A percentile compares a stretch with the other conserved stretches of the same genome.
Evolutionary conservation across 768 basidiomycete species (phyloP).

Genomic region (Lactarius trivialis): DNA sequence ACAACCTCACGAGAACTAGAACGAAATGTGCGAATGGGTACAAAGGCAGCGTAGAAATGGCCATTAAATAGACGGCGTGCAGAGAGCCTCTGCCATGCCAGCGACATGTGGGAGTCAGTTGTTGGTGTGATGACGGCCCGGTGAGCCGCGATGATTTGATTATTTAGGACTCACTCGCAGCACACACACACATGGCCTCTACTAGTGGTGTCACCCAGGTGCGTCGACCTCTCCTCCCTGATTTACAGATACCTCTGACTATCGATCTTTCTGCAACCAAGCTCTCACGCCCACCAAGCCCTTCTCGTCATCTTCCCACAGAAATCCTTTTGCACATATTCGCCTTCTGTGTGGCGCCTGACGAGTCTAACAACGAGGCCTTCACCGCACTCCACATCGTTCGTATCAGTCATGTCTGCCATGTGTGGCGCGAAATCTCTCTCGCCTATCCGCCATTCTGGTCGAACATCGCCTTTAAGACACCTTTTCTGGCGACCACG

Average conservation of each 20-base stretch:
- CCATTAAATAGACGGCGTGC: background rate
- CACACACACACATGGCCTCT: conserved; percentile 6
- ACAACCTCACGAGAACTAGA: conserved; percentile 3
- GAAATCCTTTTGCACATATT: conserved; percentile 24
- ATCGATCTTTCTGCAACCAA: background rate
- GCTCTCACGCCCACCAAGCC: background rate
- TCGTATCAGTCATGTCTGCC: conserved; percentile 22
- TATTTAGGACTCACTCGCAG: background rate
- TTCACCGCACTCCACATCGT: conserved; percentile 15
- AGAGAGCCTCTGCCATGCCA: conserved; percentile 8
- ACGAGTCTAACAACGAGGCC: conserved; percentile 13
- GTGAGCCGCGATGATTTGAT: background rate
- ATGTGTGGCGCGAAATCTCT: conserved; percentile 20
- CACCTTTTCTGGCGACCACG: conserved; percentile 18
- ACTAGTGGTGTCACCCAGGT: conserved; percentile 3
- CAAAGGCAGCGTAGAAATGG: background rate
- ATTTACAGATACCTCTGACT: background rate
- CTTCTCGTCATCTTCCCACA: conserved; percentile 14
- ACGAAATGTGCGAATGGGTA: conserved; percentile 2
- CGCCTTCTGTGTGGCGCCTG: conserved; percentile 14
- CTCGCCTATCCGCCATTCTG: conserved; percentile 20
- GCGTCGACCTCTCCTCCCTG: background rate
- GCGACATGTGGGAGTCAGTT: background rate
- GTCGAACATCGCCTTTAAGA: conserved; percentile 21
- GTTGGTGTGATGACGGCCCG: background rate